A percentile compares a stretch with the other conserved stretches of the same genome.
Conservation (phyloP, 441 rosid species). For the Adansonia gregorii region DNA sequence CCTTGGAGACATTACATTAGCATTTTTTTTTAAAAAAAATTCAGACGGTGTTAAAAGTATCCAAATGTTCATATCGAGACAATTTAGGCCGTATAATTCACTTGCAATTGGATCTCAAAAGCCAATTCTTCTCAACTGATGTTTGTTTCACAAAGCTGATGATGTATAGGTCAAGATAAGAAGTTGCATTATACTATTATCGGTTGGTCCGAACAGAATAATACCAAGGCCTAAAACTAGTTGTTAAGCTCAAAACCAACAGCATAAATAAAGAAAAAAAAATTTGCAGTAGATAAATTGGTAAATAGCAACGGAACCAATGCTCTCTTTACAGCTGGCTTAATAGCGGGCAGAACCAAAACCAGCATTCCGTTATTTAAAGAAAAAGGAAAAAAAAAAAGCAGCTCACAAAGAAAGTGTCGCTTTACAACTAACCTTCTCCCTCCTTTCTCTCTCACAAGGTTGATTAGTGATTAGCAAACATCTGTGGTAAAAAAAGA, state of each 20-base stretch:
- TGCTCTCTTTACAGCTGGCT: neutral
- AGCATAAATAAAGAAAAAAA: neutral
- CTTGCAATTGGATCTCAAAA: neutral
- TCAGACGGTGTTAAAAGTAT: neutral
- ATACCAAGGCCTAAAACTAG: too few species aligned
- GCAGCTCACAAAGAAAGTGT: neutral
- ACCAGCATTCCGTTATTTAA: conserved; percentile 5
- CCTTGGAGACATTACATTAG: neutral
- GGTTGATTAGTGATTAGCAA: neutral
- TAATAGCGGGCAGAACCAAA: neutral
- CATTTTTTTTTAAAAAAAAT: neutral
- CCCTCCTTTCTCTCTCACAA: neutral
- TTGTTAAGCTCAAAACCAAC: neutral
- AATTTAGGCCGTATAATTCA: neutral
- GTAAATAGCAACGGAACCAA: too few species aligned
- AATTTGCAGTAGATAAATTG: neutral
- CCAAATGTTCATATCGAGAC: neutral
- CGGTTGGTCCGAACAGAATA: too few species aligned
- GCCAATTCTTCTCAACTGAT: neutral
- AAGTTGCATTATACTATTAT: neutral
- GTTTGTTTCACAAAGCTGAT: neutral
- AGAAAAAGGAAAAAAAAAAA: neutral
- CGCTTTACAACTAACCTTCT: neutral
- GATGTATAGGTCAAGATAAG: neutral
- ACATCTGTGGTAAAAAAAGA: neutral